phyloP scores from a whole-genome alignment of 345 rosid species.

The Gossypium rotundifolium region DNA sequence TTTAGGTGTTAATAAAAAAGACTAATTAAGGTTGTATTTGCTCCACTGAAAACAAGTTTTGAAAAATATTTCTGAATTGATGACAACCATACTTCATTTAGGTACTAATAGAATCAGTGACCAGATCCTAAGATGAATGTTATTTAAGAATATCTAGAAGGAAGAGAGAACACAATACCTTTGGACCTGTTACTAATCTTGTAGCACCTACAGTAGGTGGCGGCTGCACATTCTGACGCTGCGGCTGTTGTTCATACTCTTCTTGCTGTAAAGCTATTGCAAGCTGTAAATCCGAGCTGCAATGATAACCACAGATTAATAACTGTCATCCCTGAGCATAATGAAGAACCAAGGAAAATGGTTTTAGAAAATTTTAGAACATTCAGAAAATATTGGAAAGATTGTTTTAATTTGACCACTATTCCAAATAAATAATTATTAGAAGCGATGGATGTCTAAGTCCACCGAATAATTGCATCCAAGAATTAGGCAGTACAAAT shows the following conservation, averaged over 20 bases:
- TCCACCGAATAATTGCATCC: neutral
- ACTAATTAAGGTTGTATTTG: neutral
- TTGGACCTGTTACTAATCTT: conserved; percentile 76
- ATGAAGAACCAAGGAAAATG: conserved; percentile 1
- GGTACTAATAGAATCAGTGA: neutral
- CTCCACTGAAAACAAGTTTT: too few species aligned
- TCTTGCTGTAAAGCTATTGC: conserved; percentile 96
- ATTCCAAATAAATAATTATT: neutral
- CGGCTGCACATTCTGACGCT: conserved; percentile 48
- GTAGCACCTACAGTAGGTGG: conserved; percentile 42
- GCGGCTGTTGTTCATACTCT: conserved; percentile 82
- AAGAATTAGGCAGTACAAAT: neutral
- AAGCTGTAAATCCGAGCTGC: conserved; percentile 87
- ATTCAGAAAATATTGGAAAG: neutral
- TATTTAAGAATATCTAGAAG: neutral
- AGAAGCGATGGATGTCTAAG: neutral
- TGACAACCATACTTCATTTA: too few species aligned
- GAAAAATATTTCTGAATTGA: too few species aligned
- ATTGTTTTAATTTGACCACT: neutral
- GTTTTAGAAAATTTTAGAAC: neutral
- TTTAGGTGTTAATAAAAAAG: neutral
- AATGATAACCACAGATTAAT: conserved; percentile 15
- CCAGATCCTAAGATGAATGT: neutral
- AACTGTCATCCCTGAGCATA: neutral
- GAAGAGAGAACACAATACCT: conserved; percentile 32